Evolutionary conservation across 1,284 basidiomycete species (phyloP), one percentile per base, ranked within the genome.

Genomic region (Boletellus deceptivus): DNA sequence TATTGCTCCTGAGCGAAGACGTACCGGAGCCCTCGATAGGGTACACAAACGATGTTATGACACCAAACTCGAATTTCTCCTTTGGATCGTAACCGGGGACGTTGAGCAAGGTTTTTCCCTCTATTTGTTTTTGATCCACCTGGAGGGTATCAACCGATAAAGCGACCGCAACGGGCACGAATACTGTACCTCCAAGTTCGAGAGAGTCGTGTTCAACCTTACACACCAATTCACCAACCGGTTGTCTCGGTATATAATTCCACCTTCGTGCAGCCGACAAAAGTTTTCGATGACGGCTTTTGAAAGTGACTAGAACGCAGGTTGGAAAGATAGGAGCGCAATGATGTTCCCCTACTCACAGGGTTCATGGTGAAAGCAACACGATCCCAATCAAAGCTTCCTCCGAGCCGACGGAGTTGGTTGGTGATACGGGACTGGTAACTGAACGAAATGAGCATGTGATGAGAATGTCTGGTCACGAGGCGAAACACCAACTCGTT

Each of bases 141-240:
- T 91, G 57, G 3, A 36, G 1, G 8, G 42, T 7, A 22, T 58
- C 13, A 40, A 43, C 20, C 20, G 43, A 50, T n/a, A 8, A 33
- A 17, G 14, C 13, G 17, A 42, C 8, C 9, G 10, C 2, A 10
- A 34, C 39, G 3, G 29, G 35, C 20, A 24, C 18, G n/a, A 38
- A 36, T n/a, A 59, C 9, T 68, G 42, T 46, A 86, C 89, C 80
- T 99, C 97, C 49, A 99, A 79, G 72, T 98, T 98, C 44, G 95
- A 98, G 8, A 99, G 76, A 0, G 95, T 97, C 9, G 97, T 99
- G 71, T 98, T 98, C 56, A 99, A 75, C 67, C 86, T 83, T 53
- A 94, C 91, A 78, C 96, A 99, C 96, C 97, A 99, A 70, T 99
- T 98, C 59, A 99, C 96, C 46, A 99, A 83, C 34, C 96, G 86